Base-by-base conservation (phyloP, 2,329 filamentous ascomycete species). In the Diaporthe sp. region DNA sequence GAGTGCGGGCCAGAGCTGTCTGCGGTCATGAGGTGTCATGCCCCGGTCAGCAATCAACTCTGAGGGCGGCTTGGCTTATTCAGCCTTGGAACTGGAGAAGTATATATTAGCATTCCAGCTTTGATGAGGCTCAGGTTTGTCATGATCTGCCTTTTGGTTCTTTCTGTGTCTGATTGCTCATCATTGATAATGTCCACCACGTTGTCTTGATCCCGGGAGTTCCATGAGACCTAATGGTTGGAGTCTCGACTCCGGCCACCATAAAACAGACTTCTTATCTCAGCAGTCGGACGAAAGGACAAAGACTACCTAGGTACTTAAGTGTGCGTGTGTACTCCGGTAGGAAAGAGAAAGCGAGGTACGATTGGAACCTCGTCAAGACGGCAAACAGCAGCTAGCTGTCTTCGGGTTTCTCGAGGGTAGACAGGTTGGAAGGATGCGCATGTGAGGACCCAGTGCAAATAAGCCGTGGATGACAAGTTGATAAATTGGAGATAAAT, bases 401-500 rank as follows among this genome's bases (percentile, higher is more conserved):
- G 25, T 54, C n/a, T 55, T 28, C 25, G 25, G 50, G n/a, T 54
- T 28, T 15, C 50, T 54, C 12, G 50, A 13, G 2, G 25, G 50
- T 5, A 30, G 50, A 10, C 42, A 45, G 50, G 50, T 12, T 28
- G 50, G 25, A 33, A 33, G 28, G 52, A 55, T 55, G 6, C 52
- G 33, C 50, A 28, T n/a, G 30, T 54, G 25, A 54, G 12, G 8
- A 33, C 57, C 55, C 17, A 30, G 58, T 64, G 40, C 38, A 61
- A 13, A 45, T 45, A 64, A 45, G 58, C n/a, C 9, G 8, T 12
- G 9, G 6, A 30, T 30, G 25, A 64, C 8, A 45, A 30, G 25
- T 45, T 40, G 58, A 28, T 61, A 61, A 61, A 61, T 61, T 61
- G 13, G 38, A 61, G 58, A 42, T 61, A 61, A 61, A 61, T 42